Conservation (phyloP, 31 red algal species). For the Odonthalia washingtoniensis region DNA sequence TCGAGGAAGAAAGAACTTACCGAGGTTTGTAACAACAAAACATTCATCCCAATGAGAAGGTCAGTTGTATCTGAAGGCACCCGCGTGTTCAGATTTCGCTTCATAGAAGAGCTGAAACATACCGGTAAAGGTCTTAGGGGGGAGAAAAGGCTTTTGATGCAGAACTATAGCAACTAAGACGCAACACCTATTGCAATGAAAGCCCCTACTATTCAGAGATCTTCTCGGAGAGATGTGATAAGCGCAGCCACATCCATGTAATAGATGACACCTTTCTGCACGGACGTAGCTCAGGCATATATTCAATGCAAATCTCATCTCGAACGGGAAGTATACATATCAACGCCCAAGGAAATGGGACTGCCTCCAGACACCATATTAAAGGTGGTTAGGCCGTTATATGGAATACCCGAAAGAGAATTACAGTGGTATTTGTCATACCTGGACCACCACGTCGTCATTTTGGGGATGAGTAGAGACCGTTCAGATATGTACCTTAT, state of each 20-base stretch:
- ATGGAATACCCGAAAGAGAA: too few species aligned
- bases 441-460: background rate
- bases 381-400: too few species aligned
- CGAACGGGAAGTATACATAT: too few species aligned
- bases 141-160: background rate
- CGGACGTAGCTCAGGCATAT: background rate
- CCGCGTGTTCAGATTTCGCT: background rate
- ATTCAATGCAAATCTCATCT: background rate
- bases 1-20: too few species aligned
- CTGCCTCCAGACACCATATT: too few species aligned
- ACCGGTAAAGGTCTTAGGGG: background rate
- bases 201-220: background rate
- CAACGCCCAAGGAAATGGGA: too few species aligned
- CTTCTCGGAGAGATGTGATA: background rate
- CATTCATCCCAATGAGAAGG: background rate
- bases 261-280: background rate
- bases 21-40: too few species aligned
- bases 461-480: background rate
- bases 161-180: background rate
- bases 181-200: background rate
- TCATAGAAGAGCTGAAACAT: background rate
- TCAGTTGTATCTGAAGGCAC: background rate
- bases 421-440: too few species aligned
- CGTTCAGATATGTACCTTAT: background rate
- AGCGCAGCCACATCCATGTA: background rate